Evolutionary conservation across 768 basidiomycete species (phyloP).

Genomic region (Coprinellus micaceus): DNA sequence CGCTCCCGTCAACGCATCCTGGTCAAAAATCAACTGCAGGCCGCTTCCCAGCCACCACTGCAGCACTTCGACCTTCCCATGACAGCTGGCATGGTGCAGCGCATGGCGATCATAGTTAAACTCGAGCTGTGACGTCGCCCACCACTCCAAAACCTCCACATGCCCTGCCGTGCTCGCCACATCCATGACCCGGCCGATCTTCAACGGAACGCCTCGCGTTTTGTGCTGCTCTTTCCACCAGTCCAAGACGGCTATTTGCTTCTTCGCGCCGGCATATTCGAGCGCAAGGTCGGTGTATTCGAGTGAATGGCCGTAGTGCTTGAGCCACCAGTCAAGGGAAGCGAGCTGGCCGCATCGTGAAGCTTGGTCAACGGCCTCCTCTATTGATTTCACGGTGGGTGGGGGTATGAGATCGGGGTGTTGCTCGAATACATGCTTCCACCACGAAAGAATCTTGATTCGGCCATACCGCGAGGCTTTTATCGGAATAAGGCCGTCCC

Average conservation of each 20-base stretch:
- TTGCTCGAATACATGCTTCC: slow-evolving; percentile 62
- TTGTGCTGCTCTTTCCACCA: slow-evolving; percentile 75
- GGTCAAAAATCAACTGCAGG: slow-evolving; percentile 73
- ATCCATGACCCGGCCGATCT: slow-evolving; percentile 83
- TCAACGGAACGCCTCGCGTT: slow-evolving; percentile 53
- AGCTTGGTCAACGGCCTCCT: slow-evolving; percentile 75
- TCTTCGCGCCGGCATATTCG: slow-evolving; percentile 75
- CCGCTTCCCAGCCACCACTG: slow-evolving; percentile 84
- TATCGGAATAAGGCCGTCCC: slow-evolving; percentile 67
- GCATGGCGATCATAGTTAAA: slow-evolving; percentile 76
- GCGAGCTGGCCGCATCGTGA: slow-evolving; percentile 71
- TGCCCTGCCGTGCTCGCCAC: slow-evolving; percentile 78
- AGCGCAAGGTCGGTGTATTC: slow-evolving; percentile 80
- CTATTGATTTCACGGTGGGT: slow-evolving; percentile 51
- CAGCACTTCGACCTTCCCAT: slow-evolving; percentile 75
- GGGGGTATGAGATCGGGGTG: slow-evolving; percentile 57
- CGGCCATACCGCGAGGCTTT: slow-evolving; percentile 77
- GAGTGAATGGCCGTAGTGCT: slow-evolving; percentile 52
- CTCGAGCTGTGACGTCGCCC: slow-evolving; percentile 74
- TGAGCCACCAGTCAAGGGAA: slow-evolving; percentile 80
- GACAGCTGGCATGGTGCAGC: slow-evolving; percentile 73
- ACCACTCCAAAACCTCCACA: slow-evolving; percentile 79
- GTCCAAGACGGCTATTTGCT: slow-evolving; percentile 69
- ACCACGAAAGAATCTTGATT: slow-evolving; percentile 73
- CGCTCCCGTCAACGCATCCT: slow-evolving; percentile 74